Evolutionary conservation across 2,329 filamentous ascomycete genomes (phyloP), one percentile per base, ranked within the genome.

Genomic region (Cytospora piceae): DNA sequence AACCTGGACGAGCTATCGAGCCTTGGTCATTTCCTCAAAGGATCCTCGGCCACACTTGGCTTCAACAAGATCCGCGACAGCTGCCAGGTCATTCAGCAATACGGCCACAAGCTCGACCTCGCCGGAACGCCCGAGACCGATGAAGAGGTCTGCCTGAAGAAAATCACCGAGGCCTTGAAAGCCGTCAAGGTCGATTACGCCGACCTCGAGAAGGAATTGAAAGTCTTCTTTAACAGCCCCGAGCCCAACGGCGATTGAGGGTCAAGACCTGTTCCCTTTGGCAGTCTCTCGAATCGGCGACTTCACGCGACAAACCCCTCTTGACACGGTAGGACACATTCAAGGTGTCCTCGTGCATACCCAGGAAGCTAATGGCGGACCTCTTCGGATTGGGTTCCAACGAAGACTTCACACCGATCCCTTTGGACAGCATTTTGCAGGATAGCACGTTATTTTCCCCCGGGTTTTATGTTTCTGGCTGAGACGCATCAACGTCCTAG

Each of bases 1-100:
- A 83, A 97, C 67, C 87, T 98, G 65, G 77, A 80, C n/a, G 82
- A 88, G 70, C 87, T 98, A 46, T 96, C 93, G 39, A 84, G 86
- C 61, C 88, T 97, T 37, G 95, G 95, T 52, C 95, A 99, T 80
- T 99, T 97, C 81, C 85, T 99, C 71, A 99, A 99, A 80, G 95
- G 95, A 67, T 98, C 94, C 8, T 97, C 94, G 11, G 94, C 95
- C 49, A 97, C 95, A 4, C 85, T 99, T 62, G 95, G 95, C 55
- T 86, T 98, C 63, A 90, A 86, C 73, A 96, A 96, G 77, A 90
- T 99, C 73, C 92, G 93, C 77, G 93, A 97, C 74, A 90, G 88
- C 69, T 99, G 95, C 80, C 94, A 98, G 80, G 93, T 96, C 83
- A 97, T 99, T 73, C 94, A 99, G 78, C 90, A 96, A 74, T 96